A percentile compares a stretch with the other conserved stretches of the same genome.
These are phyloP conservation scores for Phallus indusiatus DNA, from an alignment of 768 basidiomycete genomes.

Conservation along the genomic window DNA sequence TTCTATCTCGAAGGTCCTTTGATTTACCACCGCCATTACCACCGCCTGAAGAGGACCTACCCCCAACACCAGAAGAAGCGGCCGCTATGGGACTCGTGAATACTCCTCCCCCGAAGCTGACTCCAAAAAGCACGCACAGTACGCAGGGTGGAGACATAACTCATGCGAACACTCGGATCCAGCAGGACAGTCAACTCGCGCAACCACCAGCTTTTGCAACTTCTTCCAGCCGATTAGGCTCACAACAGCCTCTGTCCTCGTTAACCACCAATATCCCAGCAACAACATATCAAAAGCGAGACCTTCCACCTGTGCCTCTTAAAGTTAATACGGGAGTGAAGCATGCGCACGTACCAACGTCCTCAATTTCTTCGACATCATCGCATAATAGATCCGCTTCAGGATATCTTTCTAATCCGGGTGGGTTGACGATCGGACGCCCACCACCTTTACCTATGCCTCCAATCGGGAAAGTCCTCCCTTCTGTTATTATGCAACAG, in stretches of 20 bases:
- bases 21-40: slow-evolving; percentile 5
- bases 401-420: background rate
- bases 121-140: background rate
- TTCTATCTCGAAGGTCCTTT: background rate
- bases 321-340: background rate
- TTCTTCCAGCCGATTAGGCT: background rate
- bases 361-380: background rate
- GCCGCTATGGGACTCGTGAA: background rate
- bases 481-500: background rate
- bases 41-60: slow-evolving; percentile 4
- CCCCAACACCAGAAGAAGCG: background rate
- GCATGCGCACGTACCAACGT: background rate
- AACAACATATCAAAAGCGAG: background rate
- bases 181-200: background rate
- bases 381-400: background rate
- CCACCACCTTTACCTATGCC: background rate
- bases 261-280: background rate
- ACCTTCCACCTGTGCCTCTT: background rate
- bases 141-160: background rate
- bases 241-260: background rate
- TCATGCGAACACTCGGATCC: background rate
- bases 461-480: slow-evolving; percentile 6
- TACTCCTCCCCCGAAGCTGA: background rate
- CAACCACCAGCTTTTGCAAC: background rate
- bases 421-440: background rate